Base-by-base conservation (phyloP, 1,284 basidiomycete genomes). In the Coniophora puteana region DNA sequence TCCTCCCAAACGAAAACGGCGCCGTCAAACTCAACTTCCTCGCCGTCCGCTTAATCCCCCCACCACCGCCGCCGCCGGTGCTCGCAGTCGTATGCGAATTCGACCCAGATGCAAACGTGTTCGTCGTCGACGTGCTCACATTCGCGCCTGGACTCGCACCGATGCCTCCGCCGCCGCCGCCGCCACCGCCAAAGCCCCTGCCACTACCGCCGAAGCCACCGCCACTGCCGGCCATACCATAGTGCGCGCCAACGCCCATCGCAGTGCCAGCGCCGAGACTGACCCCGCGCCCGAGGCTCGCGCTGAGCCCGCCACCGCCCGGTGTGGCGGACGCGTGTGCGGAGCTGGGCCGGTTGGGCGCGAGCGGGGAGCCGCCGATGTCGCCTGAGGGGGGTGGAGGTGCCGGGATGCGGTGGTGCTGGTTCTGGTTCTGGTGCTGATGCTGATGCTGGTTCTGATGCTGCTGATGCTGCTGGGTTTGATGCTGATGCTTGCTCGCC, bases 1-100 rank as follows among this genome's bases (percentile, higher is more conserved):
- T 68, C 55, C 67, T 69, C 41, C 74, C 78, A 52, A 86, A 76
- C 26, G 78, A 65, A 4, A 83, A 70, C 39, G 78, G 74, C 36
- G 74, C 70, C 17, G 73, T 74, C 43, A 88, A 63, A 57, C 84
- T 88, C 62, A 88, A 58, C 66, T 88, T 88, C 40, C 83, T 66
- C 52, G 66, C 71, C 42, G 77, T 68, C 18, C 71, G 67, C 54
- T 69, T 79, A 27, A 61, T 44, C 22, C 50, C 51, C 3, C 54
- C 45, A 38, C 43, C 50, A 2, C 52, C 36, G 2, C 54, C 45
- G 38, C 43, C 50, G 2, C 52, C 36, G 26, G 52, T 53, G 33
- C 48, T 56, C 30, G 43, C 51, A 17, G 56, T 60, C 29, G 38
- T 45, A 26, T 59, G 43, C 38, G 59, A 27, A 44, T 55, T 47